These are phyloP conservation scores for Allodekkera sacchari DNA, from an alignment of 805 yeast genomes.

Conservation along the genomic window DNA sequence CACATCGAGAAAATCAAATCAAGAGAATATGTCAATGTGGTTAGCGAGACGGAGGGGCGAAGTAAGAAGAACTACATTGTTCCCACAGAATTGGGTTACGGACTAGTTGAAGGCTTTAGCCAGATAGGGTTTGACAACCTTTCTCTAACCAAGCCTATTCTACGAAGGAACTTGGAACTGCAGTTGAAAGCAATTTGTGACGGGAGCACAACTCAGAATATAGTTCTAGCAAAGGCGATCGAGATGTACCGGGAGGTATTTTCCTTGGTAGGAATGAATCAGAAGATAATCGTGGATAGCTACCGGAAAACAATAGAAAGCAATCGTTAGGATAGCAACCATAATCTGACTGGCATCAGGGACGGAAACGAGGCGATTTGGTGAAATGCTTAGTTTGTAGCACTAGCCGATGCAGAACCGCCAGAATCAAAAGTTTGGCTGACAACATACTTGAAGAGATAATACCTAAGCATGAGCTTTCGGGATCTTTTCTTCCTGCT, in stretches of 20 bases:
- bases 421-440: too few relatives aligned
- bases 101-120: constrained; percentile 83
- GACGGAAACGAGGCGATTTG: too few relatives aligned
- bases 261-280: constrained; percentile 35
- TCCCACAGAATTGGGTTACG: constrained; percentile 81
- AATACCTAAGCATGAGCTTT: too few relatives aligned
- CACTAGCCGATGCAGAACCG: too few relatives aligned
- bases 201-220: constrained; percentile 45
- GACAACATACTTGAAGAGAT: too few relatives aligned
- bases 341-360: too few relatives aligned
- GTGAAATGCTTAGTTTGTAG: too few relatives aligned
- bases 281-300: constrained; percentile 27
- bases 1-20: constrained; percentile 76
- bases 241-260: constrained; percentile 56
- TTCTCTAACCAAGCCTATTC: constrained; percentile 80
- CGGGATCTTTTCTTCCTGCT: too few relatives aligned
- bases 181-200: constrained; percentile 59
- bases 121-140: constrained; percentile 61
- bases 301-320: constrained; percentile 17
- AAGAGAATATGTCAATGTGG: constrained; percentile 57
- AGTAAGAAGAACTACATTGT: constrained; percentile 37
- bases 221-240: constrained; percentile 49
- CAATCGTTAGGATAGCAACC: too few relatives aligned
- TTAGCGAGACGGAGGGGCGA: constrained; percentile 28
- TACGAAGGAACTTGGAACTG: constrained; percentile 68